Conservation (phyloP, 768 basidiomycete species). For the Rhizopogon roseolus region DNA sequence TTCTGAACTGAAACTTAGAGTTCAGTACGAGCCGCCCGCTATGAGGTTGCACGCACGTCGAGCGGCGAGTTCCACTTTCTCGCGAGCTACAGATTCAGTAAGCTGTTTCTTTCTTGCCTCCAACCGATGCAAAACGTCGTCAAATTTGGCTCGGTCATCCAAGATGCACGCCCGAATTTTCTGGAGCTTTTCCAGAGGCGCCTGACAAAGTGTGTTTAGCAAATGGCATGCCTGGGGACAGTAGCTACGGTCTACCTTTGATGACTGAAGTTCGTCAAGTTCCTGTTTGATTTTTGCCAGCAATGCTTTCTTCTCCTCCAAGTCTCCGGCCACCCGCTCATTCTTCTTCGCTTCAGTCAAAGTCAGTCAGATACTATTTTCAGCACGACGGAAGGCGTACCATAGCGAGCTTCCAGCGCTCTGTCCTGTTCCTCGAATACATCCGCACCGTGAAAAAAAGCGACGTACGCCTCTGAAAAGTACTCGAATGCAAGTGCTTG, state of each 20-base stretch:
- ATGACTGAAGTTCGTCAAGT: constrained; percentile 52
- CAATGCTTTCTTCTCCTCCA: constrained; percentile 52
- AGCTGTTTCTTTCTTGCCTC: constrained; percentile 66
- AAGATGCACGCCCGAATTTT: constrained; percentile 59
- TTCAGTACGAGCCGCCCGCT: background rate
- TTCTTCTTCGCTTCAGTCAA: constrained; percentile 57
- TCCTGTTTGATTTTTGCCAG: constrained; percentile 47
- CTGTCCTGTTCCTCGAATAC: constrained; percentile 67
- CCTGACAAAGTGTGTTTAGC: constrained; percentile 28
- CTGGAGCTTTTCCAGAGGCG: constrained; percentile 59
- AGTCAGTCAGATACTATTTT: constrained; percentile 1
- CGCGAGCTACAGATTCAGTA: constrained; percentile 59
- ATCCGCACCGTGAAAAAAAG: constrained; percentile 66
- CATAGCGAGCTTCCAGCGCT: constrained; percentile 70
- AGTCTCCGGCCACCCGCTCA: constrained; percentile 56
- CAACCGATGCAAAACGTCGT: constrained; percentile 66
- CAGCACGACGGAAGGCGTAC: constrained; percentile 34
- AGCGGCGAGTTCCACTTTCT: constrained; percentile 57
- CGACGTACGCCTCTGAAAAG: constrained; percentile 58
- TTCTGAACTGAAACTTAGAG: constrained; percentile 42
- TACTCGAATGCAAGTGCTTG: constrained; percentile 76
- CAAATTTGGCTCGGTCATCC: constrained; percentile 75
- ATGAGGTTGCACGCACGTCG: constrained; percentile 36
- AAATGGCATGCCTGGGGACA: background rate
- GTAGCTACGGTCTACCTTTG: constrained; percentile 41